Evolutionary conservation across 345 rosid genomes (phyloP), one percentile per base, ranked within the genome.

Genomic region (Salix brachista): DNA sequence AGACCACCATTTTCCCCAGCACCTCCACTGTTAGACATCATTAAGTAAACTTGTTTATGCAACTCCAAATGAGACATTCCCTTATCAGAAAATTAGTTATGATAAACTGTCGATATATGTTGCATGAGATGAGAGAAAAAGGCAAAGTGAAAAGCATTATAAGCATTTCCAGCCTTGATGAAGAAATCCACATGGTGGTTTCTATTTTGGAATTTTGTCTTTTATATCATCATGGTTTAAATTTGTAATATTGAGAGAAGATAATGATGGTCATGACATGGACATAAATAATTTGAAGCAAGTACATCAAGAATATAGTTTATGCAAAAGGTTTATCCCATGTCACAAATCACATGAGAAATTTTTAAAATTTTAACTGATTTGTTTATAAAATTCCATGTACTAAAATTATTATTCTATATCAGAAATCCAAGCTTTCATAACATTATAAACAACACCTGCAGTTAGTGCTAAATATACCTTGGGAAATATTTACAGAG

Each of bases 1-100:
- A 77, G 90, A 74, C 97, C 97, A 80, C 94, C 97, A 82, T 86
- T 82, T 72, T 85, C 80, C 34, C 97, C 99, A 80, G 91, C 87
- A 81, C 99, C 97, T 80, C 99, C 97, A 69, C 99, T 95, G 95
- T 79, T 64, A 79, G 78, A 85, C 66, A 86, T 72, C 28, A 70
- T 42, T 65, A 89, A 75, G 72, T 69, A 67, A 72, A 74, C 69
- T 69, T 68, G 7, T 8, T 44, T 17, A 62, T 46, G 69, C 34
- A 71, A 10, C 42, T 58, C 64, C 64, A 58, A 23, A 23, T n/a
- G 13, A 58, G 25, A 25, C 1, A 23, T 23, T 58, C 64, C 64
- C 25, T 23, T 58, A 9, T 23, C 25, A 58, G 28, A 58, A 23
- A 58, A 58, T 56, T n/a, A n/a, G 28, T 61, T 44, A 30, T 19